A percentile compares a stretch with the other conserved stretches of the same genome.
Conservation (phyloP, 441 rosid genomes). For the Gossypium davidsonii region DNA sequence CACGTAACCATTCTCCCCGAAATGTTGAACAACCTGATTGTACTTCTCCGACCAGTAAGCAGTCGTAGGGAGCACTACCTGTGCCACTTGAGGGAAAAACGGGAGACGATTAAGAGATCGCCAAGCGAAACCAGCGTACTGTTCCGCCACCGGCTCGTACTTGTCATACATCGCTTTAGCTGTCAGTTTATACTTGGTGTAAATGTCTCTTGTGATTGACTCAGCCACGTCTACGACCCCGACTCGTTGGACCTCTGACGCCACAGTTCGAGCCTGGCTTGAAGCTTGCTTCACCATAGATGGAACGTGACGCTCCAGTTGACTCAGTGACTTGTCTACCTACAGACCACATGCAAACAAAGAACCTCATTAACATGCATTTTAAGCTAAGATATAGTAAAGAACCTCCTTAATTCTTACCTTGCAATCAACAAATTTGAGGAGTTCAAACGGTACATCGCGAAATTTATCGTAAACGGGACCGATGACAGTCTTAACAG, state of each 20-base stretch:
- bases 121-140: slow-evolving; percentile 39
- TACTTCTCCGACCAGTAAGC: slow-evolving; percentile 56
- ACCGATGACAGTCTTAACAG: slow-evolving; percentile 36
- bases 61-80: slow-evolving; percentile 35
- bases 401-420: slow-evolving; percentile 15
- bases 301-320: slow-evolving; percentile 43
- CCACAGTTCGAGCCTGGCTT: slow-evolving; percentile 39
- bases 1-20: slow-evolving; percentile 31
- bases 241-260: slow-evolving; percentile 42
- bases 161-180: slow-evolving; percentile 27
- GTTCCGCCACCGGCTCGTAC: slow-evolving; percentile 44
- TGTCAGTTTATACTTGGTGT: slow-evolving; percentile 29
- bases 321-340: slow-evolving; percentile 41
- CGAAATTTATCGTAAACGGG: slow-evolving; percentile 46
- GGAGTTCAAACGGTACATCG: slow-evolving; percentile 41
- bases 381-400: neutral
- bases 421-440: slow-evolving; percentile 50
- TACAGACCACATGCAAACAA: slow-evolving; percentile 17
- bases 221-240: slow-evolving; percentile 39
- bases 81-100: slow-evolving; percentile 39
- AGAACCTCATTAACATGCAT: neutral
- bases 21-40: slow-evolving; percentile 32
- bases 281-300: slow-evolving; percentile 43
- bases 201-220: slow-evolving; percentile 25
- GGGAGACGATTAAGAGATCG: slow-evolving; percentile 35